These are phyloP conservation scores for Bathelium albidoporum DNA, from an alignment of 495 filamentous ascomycete species.

Conservation along the genomic window DNA sequence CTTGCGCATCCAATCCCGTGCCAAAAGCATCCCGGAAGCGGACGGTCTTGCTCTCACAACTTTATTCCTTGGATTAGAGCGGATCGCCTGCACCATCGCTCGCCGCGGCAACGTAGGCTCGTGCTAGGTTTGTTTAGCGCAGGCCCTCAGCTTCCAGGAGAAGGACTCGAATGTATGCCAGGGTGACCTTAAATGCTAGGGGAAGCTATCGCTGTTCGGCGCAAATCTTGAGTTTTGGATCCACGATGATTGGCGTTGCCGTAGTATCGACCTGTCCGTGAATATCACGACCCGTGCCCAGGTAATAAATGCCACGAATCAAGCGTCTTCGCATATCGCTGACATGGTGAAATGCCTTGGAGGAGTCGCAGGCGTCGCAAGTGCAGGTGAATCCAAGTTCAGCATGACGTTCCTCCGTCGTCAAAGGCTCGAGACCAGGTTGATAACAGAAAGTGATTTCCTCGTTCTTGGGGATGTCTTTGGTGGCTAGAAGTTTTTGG, in stretches of 20 bases:
- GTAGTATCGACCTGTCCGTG: neutral
- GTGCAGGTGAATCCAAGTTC: neutral
- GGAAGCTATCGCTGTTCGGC: neutral
- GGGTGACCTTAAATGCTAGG: neutral
- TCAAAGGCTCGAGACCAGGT: neutral
- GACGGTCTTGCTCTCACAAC: neutral
- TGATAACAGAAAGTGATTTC: neutral
- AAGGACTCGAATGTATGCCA: neutral
- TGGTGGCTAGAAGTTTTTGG: neutral
- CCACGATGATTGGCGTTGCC: neutral
- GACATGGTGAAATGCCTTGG: neutral
- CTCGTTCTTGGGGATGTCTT: neutral
- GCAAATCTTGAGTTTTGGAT: neutral
- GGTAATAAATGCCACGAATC: neutral
- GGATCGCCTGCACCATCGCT: neutral
- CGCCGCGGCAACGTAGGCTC: neutral
- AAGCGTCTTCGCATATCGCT: slow-evolving; percentile 1
- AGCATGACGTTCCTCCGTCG: neutral
- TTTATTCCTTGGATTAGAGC: neutral
- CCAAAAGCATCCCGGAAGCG: neutral
- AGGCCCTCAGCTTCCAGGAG: neutral
- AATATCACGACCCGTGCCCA: neutral
- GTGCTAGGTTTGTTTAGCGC: neutral
- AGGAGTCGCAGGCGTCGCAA: neutral
- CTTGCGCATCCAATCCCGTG: neutral